A percentile compares a stretch with the other conserved stretches of the same genome.
These are phyloP conservation scores for Trichoderma endophyticum DNA, from an alignment of 2,329 filamentous ascomycete species.

Conservation along the genomic window DNA sequence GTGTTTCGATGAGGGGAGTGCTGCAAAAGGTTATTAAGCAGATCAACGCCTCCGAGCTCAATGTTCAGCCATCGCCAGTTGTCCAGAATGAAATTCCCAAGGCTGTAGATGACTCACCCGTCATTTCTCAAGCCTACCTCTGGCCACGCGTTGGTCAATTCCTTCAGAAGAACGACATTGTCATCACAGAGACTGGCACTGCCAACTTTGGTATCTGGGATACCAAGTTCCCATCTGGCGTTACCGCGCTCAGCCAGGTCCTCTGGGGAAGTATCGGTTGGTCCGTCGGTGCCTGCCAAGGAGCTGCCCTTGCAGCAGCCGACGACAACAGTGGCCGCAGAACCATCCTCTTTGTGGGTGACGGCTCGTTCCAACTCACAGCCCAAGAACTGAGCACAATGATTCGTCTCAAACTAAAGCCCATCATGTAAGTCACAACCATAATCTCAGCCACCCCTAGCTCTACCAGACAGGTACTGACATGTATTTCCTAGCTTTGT, in stretches of 20 bases:
- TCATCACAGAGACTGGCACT: constrained; percentile 86
- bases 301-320: constrained; percentile 70
- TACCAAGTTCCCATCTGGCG: constrained; percentile 71
- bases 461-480: neutral
- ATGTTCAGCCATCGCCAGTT: constrained; percentile 50
- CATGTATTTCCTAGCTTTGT: constrained; percentile 57
- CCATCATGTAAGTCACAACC: constrained; percentile 64
- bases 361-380: constrained; percentile 82
- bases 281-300: constrained; percentile 57
- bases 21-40: constrained; percentile 65
- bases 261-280: constrained; percentile 67
- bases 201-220: constrained; percentile 87
- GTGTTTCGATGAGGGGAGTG: constrained; percentile 74
- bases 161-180: constrained; percentile 67
- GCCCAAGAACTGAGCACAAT: constrained; percentile 83
- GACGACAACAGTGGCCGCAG: constrained; percentile 59
- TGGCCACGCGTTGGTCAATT: constrained; percentile 76
- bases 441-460: neutral
- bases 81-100: constrained; percentile 49
- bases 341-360: constrained; percentile 83
- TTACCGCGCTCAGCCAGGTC: constrained; percentile 77
- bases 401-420: constrained; percentile 68
- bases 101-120: constrained; percentile 38
- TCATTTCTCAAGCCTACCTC: constrained; percentile 69
- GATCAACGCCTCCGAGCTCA: constrained; percentile 56